Evolutionary conservation across 2,329 filamentous ascomycete species (phyloP), one percentile per base, ranked within the genome.

Genomic region (Periglandula ipomoeae): DNA sequence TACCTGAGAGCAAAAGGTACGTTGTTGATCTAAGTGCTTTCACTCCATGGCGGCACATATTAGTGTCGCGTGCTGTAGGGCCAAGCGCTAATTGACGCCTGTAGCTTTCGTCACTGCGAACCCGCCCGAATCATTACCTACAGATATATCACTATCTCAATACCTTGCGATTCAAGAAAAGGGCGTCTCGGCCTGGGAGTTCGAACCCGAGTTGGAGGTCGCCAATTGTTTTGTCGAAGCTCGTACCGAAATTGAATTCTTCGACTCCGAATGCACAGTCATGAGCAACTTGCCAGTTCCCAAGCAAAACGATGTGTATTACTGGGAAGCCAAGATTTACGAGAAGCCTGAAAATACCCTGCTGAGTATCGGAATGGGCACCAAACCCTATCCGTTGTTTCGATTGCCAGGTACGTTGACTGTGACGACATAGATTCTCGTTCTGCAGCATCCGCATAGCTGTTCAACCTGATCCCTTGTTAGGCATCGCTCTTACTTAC

Each of bases 101-200:
- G 39, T 58, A 98, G 93, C 91, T 27, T 98, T 95, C 63, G 82
- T 96, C 53, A 85, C 93, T 65, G 88, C 85, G 49, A 96, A 97
- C 63, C 93, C 91, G 3, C 89, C 93, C 55, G 93, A 98, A 67
- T 97, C 93, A 7, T 73, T 91, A 50, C 89, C 93, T 61, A 97
- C 93, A 57, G 93, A 98, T 64, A 98, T 98, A 55, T 97, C 93
- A 20, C 72, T 98, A 55, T 97, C 93, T 32, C 93, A 98, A 65
- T 97, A 95, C 65, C 78, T 98, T 51, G 93, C 93, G 38, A 98
- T 98, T 56, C 93, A 98, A 71, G 93, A 98, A 72, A 98, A 98
- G 68, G 93, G 93, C 45, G 91, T 98, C n/a, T 95, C 93, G 5
- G 93, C 93, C 6, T 98, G 93, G 93, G 93, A 98, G 66, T 98